Conservation (phyloP, 495 filamentous ascomycete species). For the Hyaloscypha hepaticicola region DNA sequence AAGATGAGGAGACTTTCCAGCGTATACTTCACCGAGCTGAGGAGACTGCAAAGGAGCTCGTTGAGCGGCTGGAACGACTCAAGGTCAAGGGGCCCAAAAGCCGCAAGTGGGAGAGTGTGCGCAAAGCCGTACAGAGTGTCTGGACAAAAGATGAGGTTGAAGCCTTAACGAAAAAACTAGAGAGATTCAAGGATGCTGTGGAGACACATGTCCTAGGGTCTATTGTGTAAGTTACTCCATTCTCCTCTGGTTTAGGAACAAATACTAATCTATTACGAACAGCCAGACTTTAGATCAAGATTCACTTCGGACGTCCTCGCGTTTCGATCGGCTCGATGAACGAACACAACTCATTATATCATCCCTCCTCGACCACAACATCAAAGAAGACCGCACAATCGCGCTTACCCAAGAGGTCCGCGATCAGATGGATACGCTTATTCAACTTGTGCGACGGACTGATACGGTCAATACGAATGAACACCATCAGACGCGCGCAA, state of each 20-base stretch:
- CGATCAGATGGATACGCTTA: neutral
- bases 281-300: constrained; percentile 1
- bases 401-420: too few species aligned
- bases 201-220: neutral
- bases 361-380: neutral
- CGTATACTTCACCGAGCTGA: neutral
- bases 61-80: neutral
- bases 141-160: neutral
- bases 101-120: neutral
- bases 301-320: neutral
- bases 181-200: neutral
- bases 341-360: constrained; percentile 1
- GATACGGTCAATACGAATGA: neutral
- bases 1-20: too few species aligned
- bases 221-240: neutral
- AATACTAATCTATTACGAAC: neutral
- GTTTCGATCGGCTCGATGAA: neutral
- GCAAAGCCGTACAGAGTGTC: neutral
- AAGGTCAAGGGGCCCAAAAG: neutral
- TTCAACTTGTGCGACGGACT: neutral
- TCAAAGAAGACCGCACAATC: too few species aligned
- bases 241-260: too few species aligned
- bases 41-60: neutral
- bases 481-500: neutral
- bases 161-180: neutral